phyloP scores from a whole-genome alignment of 2,329 filamentous ascomycete species.

The Microsporum ferrugineum region DNA sequence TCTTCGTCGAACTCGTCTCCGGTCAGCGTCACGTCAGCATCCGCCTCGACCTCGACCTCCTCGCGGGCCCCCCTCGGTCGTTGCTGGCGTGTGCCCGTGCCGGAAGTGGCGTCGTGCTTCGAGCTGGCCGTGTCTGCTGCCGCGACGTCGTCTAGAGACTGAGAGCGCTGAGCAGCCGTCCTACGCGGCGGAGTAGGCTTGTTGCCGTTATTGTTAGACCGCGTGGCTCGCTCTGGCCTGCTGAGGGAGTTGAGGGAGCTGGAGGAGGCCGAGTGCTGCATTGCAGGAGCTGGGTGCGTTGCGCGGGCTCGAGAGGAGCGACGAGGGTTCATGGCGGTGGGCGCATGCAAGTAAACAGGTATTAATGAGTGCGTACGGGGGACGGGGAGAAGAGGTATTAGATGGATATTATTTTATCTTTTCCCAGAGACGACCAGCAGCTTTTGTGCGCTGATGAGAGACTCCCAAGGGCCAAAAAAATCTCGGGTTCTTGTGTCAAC shows the following conservation, averaged over 20 bases:
- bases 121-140: conserved; percentile 38
- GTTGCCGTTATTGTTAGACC: conserved; percentile 46
- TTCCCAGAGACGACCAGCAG: neutral
- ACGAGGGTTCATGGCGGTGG: conserved; percentile 53
- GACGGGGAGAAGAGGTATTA: neutral
- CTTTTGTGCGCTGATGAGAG: neutral
- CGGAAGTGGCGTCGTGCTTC: conserved; percentile 47
- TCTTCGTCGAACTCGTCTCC: conserved; percentile 39
- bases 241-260: conserved; percentile 60
- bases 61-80: conserved; percentile 60
- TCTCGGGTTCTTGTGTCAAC: neutral
- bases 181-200: conserved; percentile 65
- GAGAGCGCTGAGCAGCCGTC: conserved; percentile 51
- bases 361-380: neutral
- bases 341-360: neutral
- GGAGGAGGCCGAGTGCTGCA: conserved; percentile 66
- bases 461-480: neutral
- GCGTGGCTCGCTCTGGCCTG: conserved; percentile 60
- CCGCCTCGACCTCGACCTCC: conserved; percentile 40
- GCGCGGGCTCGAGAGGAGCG: conserved; percentile 78
- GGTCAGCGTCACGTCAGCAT: conserved; percentile 42
- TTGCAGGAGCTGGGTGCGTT: conserved; percentile 54
- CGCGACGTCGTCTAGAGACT: conserved; percentile 42
- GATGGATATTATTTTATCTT: neutral
- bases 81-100: conserved; percentile 48